A percentile compares a stretch with the other conserved stretches of the same genome.
Conservation (phyloP, 331 rosid species). For the Acacia pycnantha region DNA sequence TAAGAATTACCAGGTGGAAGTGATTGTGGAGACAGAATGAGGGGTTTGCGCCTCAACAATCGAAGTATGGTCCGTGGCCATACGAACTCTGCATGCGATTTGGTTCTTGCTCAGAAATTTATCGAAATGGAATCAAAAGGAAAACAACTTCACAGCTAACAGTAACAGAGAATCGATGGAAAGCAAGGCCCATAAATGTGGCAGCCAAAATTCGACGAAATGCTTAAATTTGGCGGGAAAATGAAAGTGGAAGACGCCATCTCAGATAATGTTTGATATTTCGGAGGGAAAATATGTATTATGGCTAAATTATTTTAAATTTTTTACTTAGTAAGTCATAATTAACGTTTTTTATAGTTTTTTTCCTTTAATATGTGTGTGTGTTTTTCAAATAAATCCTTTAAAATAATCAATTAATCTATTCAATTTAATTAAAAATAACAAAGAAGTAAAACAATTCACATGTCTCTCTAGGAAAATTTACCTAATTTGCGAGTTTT, state of each 20-base stretch:
- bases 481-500: too few relatives aligned
- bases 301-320: neutral
- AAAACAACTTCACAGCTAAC: neutral
- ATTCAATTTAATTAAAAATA: too few relatives aligned
- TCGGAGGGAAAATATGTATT: slow-evolving; percentile 30
- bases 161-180: neutral
- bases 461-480: too few relatives aligned
- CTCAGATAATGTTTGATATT: neutral
- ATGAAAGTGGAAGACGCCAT: slow-evolving; percentile 7
- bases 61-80: slow-evolving; percentile 8
- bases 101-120: neutral
- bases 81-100: neutral
- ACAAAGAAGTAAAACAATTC: too few relatives aligned
- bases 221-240: slow-evolving; percentile 27
- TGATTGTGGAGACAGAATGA: slow-evolving; percentile 30
- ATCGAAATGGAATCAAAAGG: neutral
- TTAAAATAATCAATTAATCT: too few relatives aligned
- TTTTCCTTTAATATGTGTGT: too few relatives aligned
- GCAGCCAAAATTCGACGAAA: neutral
- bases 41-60: slow-evolving; percentile 14
- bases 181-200: neutral
- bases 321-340: too few relatives aligned
- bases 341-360: too few relatives aligned
- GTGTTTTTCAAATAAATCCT: too few relatives aligned
- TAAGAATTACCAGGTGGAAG: slow-evolving; percentile 26